These are phyloP conservation scores for Termitomyces sp. DNA, from an alignment of 1,284 basidiomycete species.

Conservation along the genomic window DNA sequence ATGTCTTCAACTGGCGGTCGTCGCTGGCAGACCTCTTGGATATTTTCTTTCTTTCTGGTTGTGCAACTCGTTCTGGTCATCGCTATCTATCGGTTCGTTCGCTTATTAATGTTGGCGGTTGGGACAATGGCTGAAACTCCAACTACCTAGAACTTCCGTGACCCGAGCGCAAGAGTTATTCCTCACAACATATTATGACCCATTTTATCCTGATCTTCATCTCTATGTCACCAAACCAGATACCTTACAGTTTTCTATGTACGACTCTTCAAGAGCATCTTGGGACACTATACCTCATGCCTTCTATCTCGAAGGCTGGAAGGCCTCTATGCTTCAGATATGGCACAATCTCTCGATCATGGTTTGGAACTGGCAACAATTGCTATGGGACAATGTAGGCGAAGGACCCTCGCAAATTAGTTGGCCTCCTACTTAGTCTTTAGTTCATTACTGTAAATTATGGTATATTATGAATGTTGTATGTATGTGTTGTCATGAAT, in stretches of 20 bases:
- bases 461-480: slow-evolving; percentile 9
- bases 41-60: slow-evolving; percentile 24
- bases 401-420: slow-evolving; percentile 18
- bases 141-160: slow-evolving; percentile 26
- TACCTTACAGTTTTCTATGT: slow-evolving; percentile 30
- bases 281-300: slow-evolving; percentile 18
- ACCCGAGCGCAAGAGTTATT: slow-evolving; percentile 29
- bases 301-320: slow-evolving; percentile 19
- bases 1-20: slow-evolving; percentile 9
- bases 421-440: slow-evolving; percentile 30
- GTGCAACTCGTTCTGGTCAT: slow-evolving; percentile 29
- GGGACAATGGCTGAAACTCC: slow-evolving; percentile 8
- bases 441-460: neutral
- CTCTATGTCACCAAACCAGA: slow-evolving; percentile 45
- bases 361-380: slow-evolving; percentile 21
- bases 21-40: slow-evolving; percentile 18
- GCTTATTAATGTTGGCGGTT: neutral
- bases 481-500: slow-evolving; percentile 1
- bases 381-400: slow-evolving; percentile 28
- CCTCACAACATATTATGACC: slow-evolving; percentile 58
- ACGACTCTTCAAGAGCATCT: slow-evolving; percentile 17
- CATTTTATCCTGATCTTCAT: slow-evolving; percentile 65
- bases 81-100: slow-evolving; percentile 36
- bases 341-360: slow-evolving; percentile 21
- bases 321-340: slow-evolving; percentile 17